Conservation (phyloP, 2,329 filamentous ascomycete genomes). For the Sporothrix brunneoviolacea region DNA sequence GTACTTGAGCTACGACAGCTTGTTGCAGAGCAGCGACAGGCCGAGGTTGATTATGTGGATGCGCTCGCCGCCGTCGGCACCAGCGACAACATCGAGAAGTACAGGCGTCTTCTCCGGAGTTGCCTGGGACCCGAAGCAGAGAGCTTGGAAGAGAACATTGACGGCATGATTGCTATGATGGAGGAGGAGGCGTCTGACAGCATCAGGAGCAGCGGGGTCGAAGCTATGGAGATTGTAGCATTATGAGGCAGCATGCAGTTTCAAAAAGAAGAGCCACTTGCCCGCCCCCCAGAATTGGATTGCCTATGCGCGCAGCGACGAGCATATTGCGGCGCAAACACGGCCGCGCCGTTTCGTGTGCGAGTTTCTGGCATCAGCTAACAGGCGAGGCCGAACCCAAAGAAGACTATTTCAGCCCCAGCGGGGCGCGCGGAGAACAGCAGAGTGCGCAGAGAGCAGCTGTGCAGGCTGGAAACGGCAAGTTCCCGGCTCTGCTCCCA, state of each 20-base stretch:
- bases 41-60: slow-evolving; percentile 62
- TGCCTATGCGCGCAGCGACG: not conserved
- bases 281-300: not conserved
- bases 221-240: slow-evolving; percentile 16
- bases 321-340: too few species aligned
- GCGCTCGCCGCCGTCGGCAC: slow-evolving; percentile 63
- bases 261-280: not conserved
- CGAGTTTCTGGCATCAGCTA: too few species aligned
- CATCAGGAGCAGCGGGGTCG: slow-evolving; percentile 7
- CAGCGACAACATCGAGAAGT: slow-evolving; percentile 67
- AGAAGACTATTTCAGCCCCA: too few species aligned
- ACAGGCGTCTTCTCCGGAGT: slow-evolving; percentile 60
- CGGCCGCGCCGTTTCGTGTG: too few species aligned
- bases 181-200: slow-evolving; percentile 51
- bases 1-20: slow-evolving; percentile 51
- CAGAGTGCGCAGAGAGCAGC: too few species aligned
- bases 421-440: too few species aligned
- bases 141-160: slow-evolving; percentile 58
- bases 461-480: too few species aligned
- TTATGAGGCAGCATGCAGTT: slow-evolving; percentile 2
- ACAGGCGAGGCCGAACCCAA: too few species aligned
- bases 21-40: slow-evolving; percentile 52
- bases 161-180: slow-evolving; percentile 56
- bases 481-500: too few species aligned
- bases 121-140: slow-evolving; percentile 64